Evolutionary conservation across 441 rosid species (phyloP).

Genomic region (Populus hybrid): DNA sequence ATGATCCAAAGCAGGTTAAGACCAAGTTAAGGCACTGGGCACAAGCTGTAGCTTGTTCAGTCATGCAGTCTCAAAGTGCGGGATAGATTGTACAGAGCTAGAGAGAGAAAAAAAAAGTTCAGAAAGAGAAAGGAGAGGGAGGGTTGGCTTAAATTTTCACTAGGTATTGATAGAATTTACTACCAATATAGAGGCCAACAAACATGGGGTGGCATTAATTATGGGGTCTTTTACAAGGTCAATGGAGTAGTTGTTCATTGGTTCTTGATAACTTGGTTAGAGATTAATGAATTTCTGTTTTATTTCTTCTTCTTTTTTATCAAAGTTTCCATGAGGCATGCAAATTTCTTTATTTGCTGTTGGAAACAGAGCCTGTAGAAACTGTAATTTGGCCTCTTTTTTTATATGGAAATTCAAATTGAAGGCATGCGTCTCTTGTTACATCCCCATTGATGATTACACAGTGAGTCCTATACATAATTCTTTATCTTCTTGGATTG

Average conservation of each 20-base stretch:
- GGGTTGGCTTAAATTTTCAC: neutral
- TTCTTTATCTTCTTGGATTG: too few species aligned
- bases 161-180: neutral
- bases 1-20: conserved; percentile 86
- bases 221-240: neutral
- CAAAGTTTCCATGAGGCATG: neutral
- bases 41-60: conserved; percentile 78
- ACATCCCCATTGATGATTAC: too few species aligned
- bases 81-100: conserved; percentile 21
- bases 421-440: too few species aligned
- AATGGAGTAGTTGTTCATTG: neutral
- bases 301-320: too few species aligned
- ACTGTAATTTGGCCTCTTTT: too few species aligned
- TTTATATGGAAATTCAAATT: too few species aligned
- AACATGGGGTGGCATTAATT: neutral
- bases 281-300: too few species aligned
- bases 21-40: conserved; percentile 36
- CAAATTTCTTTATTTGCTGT: neutral
- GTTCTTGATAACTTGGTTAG: neutral
- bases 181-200: neutral
- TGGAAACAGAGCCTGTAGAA: neutral
- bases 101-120: neutral
- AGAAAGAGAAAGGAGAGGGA: conserved; percentile 8
- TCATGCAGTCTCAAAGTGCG: conserved; percentile 59
- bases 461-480: too few species aligned